Conservation (phyloP, 2,329 filamentous ascomycete genomes). For the Calonectria multiphialidica region DNA sequence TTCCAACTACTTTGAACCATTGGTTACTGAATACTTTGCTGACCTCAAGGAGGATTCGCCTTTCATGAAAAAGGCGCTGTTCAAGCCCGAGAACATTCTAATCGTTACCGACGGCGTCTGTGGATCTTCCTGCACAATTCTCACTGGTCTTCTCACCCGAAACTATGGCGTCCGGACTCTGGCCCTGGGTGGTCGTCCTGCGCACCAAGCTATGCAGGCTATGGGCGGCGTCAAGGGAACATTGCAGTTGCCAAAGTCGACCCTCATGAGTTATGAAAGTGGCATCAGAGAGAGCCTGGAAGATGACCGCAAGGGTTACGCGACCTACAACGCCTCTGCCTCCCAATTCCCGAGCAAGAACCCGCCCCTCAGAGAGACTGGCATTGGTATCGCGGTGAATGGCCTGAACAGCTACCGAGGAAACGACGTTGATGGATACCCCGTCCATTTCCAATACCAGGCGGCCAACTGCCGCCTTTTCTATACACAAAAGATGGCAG, state of each 20-base stretch:
- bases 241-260: background rate
- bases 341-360: background rate
- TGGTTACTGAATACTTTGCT: background rate
- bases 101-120: constrained; percentile 27
- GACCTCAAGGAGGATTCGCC: background rate
- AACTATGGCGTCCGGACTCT: constrained; percentile 19
- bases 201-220: constrained; percentile 23
- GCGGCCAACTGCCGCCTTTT: constrained; percentile 28
- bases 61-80: background rate
- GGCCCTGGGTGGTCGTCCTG: constrained; percentile 23
- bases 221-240: constrained; percentile 28
- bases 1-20: background rate
- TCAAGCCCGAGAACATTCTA: constrained; percentile 23
- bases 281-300: background rate
- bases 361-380: background rate
- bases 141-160: constrained; percentile 19
- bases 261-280: background rate
- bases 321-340: background rate
- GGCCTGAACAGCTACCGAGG: constrained; percentile 12
- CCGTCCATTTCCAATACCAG: constrained; percentile 30
- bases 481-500: constrained; percentile 9
- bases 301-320: background rate
- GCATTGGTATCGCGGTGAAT: constrained; percentile 7
- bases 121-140: constrained; percentile 20
- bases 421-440: constrained; percentile 3